Base-by-base conservation (phyloP, 2,329 filamentous ascomycete species). In the Lachnum nothofagi region DNA sequence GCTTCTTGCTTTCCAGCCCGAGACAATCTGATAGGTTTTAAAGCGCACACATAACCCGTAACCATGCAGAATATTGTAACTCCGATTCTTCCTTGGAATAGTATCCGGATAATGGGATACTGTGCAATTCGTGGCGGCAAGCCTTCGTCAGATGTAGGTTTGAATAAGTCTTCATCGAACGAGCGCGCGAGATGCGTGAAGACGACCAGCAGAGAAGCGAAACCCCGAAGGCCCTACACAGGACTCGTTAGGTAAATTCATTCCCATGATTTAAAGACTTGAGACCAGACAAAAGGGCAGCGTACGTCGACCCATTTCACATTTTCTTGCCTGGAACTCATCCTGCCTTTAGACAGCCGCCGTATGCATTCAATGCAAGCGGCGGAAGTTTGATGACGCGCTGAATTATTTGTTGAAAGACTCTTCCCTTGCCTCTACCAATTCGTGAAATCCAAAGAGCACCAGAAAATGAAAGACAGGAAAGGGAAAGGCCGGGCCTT, bases 1-100 rank as follows among this genome's bases (percentile, higher is more conserved):
- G 70, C 70, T 35, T 78, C 72, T 48, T 73, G 71, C 56, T 78
- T 72, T 44, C 77, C 79, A 25, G 75, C 68, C 45, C 76, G 73
- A 59, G 70, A 75, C 44, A 78, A 73, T 46, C 73, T 72, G 51
- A 83, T 73, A 14, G 80, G 77, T 59, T 82, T 82, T 44, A 83
- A 70, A 3, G 78, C 75, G 65, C 81, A 83, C 44, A 83, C 80
- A 58, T 82, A 83, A 48, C 80, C 80, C 19, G 80, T 80, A 33
- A 83, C 78, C 40, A 85, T 72, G 59, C 82, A 76, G 65, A 85
- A 85, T 54, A 85, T 79, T 12, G 80, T 76, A 2, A 85, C 82
- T 64, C 82, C 83, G 39, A 80, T 78, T 14, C 83, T 75, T 19
- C 82, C 80, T 59, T 81, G 79, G 42, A 76, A 70, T 33, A 78